Percentiles rank a stretch among this genome's conserved stretches.
Conservation (phyloP, 2,329 filamentous ascomycete species). For the Exophiala sp. region DNA sequence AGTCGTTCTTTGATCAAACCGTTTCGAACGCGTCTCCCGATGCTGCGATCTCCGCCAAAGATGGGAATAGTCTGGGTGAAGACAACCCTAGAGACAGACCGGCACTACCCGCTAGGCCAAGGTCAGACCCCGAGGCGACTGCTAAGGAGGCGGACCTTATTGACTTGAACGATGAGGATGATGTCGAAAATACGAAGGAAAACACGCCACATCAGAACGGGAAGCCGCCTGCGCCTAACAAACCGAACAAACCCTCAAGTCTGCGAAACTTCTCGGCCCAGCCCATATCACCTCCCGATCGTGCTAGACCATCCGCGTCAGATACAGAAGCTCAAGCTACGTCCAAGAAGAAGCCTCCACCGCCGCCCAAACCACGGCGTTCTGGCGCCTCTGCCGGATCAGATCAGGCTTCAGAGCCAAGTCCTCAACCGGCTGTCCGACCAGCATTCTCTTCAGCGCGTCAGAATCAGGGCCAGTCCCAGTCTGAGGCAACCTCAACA, state of each 20-base stretch:
- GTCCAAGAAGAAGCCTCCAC: conserved; percentile 34
- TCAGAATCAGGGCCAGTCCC: conserved; percentile 23
- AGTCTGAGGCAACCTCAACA: conserved; percentile 5
- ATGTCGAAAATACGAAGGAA: conserved; percentile 24
- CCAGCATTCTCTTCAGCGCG: conserved; percentile 31
- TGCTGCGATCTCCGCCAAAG: conserved; percentile 28
- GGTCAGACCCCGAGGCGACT: conserved; percentile 27
- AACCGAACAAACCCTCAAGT: conserved; percentile 42
- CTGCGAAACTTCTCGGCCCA: conserved; percentile 34
- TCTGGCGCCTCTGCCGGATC: conserved; percentile 15
- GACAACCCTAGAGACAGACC: conserved; percentile 35
- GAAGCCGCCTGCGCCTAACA: conserved; percentile 33
- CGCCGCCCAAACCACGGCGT: conserved; percentile 35
- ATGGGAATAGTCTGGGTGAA: conserved; percentile 5
- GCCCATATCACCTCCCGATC: conserved; percentile 13
- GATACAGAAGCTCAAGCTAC: conserved; percentile 16
- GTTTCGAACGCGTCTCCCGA: conserved; percentile 34
- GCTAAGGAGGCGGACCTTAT: conserved; percentile 33
- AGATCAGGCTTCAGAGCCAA: conserved; percentile 2
- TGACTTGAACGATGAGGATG: conserved; percentile 36
- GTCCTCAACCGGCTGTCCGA: conserved; percentile 20
- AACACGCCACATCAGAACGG: conserved; percentile 14
- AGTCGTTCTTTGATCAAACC: conserved; percentile 71
- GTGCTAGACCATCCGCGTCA: conserved; percentile 15
- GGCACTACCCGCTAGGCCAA: conserved; percentile 36